Evolutionary conservation across 176 grass and related monocot genomes (phyloP), one percentile per base, ranked within the genome.

Genomic region (Oryza meridionalis): DNA sequence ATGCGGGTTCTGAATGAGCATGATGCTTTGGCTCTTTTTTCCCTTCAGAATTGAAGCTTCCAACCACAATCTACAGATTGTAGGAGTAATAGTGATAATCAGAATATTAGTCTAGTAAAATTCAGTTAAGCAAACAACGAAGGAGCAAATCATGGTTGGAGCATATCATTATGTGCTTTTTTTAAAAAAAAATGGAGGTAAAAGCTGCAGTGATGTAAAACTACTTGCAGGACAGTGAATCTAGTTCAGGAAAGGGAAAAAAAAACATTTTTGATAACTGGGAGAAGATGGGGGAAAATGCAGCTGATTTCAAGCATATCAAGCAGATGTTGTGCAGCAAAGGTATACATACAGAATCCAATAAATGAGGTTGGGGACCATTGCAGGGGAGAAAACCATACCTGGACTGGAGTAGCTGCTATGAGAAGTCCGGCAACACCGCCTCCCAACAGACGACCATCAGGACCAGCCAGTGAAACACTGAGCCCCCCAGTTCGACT

Each of bases 391-490:
- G 51, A 77, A 59, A 87, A 79, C 3, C 27, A 27, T 80, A 99
- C 96, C 91, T 99, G 96, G 61, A 99, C 69, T 4, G 96, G 96
- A 53, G 96, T 96, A 88, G 93, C 96, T 80, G 96, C 96, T 67
- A 88, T 94, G 35, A 99, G 83, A 76, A 92, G 91, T 67, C 96
- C 96, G 22, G 93, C 93, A 2, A 99, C 96, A 75, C 93, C 91
- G 61, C 93, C 96, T 85, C 96, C 96, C 82, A 99, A 84, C 22
- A 96, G 88, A 80, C 93, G 93, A 27, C 96, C 96, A 68, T 99
- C 96, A 44, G 96, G 93, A 46, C 93, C 91, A 5, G 96, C 96
- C 46, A 99, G 76, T 9, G 96, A 99, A 84, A 99, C 88, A 76
- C 89, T 96, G 72, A 99, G 90, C 12, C 96, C 96, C 32, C 96